Base-by-base conservation (phyloP, 2,329 filamentous ascomycete species). In the Trichoderma sp. region DNA sequence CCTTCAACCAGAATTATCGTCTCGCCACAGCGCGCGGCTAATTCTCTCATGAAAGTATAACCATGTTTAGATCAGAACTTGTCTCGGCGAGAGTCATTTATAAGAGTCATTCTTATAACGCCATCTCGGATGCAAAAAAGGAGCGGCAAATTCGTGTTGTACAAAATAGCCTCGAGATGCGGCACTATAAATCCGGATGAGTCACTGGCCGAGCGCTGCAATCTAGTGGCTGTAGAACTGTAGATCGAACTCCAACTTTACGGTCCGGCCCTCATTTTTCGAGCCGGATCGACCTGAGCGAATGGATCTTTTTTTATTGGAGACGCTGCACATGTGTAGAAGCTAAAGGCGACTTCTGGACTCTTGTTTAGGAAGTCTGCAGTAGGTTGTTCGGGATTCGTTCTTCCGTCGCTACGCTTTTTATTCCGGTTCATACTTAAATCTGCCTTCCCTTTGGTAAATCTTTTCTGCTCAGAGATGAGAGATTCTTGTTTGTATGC, bases 151-250 rank as follows among this genome's bases (percentile, higher is more conserved):
- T 14, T n/a, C 16, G 5, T 37, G 5, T 10, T 13, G 32, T 34
- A 34, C 11, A 14, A 34, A 58, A 30, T 34, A 28, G 63, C 51
- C 13, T 49, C n/a, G 26, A 26, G 37, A 58, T 18, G 43, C 56
- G 56, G 56, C 65, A 26, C 56, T 54, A 60, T 32, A 52, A 49
- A 21, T n/a, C 26, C 13, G 24, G 43, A 26, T 68, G 65, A 68
- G 65, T 68, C 65, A 68, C 65, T 68, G 55, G 56, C 65, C 65
- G 65, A 60, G 5, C 46, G 13, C 55, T 18, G 21, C 32, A 16
- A 21, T 59, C 39, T 43, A 16, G 56, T 30, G 58, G 28, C 26
- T 16, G 24, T 34, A 3, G 43, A 28, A n/a, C 43, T 16, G 24
- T 34, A 4, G 43, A 28, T 54, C 46, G n/a, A 52, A 37, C 46